Evolutionary conservation across 129 eudicot genomes (phyloP), one percentile per base, ranked within the genome.

Genomic region (Flaveria ramosissima): DNA sequence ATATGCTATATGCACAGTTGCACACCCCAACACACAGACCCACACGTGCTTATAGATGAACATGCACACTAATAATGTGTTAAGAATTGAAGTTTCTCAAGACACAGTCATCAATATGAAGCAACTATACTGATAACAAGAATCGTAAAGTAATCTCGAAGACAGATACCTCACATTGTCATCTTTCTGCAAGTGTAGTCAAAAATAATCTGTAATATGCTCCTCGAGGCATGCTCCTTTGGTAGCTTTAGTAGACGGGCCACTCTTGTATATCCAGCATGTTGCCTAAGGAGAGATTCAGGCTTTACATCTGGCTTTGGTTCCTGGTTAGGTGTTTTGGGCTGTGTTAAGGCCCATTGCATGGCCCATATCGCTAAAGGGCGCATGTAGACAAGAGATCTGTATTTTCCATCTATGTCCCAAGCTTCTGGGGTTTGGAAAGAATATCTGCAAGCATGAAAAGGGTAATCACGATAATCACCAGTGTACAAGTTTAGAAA

Each of bases 291-390:
- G 56, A 94, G 69, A 47, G 96, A 84, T 7, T 85, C 92, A 57
- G 89, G 89, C 7, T 68, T 78, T 17, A 89, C 80, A 23, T 86
- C 88, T 2, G 86, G 82, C 76, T 75, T 86, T 17, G 17, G 66
- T 77, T 91, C 85, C 57, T 72, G 85, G 48, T 73, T 72, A 5
- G 86, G 72, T 21, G 23, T 47, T 69, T 84, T 84, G 41, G 92
- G 92, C 27, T 72, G 92, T 15, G 89, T 75, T 39, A 94, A 66
- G 30, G 98, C 98, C 98, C 98, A 91, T 64, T 94, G 97, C 88
- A 94, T 94, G 52, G 96, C 97, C 98, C 98, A 94, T 51, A 94
- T 89, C 21, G 92, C 96, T 79, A 94, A 79, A 7, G 97, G 98
- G 27, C 96, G 93, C 98, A 94, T 91, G 81, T 94, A 94, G 47